These are phyloP conservation scores for Tulasnella sp. DNA, from an alignment of 768 basidiomycete species.

Conservation along the genomic window DNA sequence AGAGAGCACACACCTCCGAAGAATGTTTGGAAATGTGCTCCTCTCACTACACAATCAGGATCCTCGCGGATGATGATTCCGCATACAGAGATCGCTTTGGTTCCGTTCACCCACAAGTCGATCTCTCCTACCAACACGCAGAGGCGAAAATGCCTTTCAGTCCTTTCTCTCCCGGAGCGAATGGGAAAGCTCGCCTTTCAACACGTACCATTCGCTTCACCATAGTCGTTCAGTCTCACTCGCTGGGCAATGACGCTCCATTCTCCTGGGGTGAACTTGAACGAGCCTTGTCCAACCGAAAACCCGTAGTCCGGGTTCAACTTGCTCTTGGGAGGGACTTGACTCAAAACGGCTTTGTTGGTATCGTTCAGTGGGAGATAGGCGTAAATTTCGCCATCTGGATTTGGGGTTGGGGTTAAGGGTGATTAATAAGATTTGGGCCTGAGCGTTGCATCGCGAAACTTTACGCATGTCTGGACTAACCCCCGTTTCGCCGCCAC, in stretches of 20 bases:
- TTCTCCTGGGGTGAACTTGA: conserved; percentile 56
- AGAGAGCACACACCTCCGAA: conserved; percentile 56
- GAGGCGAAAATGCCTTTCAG: background rate
- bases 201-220: conserved; percentile 56
- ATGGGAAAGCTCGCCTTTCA: background rate
- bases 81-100: conserved; percentile 56
- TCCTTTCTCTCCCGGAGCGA: background rate
- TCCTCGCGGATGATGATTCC: conserved; percentile 56
- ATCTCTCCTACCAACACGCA: conserved; percentile 52
- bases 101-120: conserved; percentile 61
- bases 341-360: conserved; percentile 51
- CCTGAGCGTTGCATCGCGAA: conserved; percentile 8
- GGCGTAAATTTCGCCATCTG: conserved; percentile 61
- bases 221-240: conserved; percentile 68
- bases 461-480: background rate
- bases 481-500: conserved; percentile 53
- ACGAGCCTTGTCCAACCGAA: conserved; percentile 65
- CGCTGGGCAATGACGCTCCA: conserved; percentile 71
- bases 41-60: conserved; percentile 52
- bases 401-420: background rate
- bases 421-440: background rate
- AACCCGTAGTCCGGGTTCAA: conserved; percentile 64
- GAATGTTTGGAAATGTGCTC: conserved; percentile 75
- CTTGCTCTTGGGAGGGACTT: conserved; percentile 48
- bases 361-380: conserved; percentile 52